Evolutionary conservation across 176 grass and related monocot genomes (phyloP).

Genomic region (Saccharum officinarum): DNA sequence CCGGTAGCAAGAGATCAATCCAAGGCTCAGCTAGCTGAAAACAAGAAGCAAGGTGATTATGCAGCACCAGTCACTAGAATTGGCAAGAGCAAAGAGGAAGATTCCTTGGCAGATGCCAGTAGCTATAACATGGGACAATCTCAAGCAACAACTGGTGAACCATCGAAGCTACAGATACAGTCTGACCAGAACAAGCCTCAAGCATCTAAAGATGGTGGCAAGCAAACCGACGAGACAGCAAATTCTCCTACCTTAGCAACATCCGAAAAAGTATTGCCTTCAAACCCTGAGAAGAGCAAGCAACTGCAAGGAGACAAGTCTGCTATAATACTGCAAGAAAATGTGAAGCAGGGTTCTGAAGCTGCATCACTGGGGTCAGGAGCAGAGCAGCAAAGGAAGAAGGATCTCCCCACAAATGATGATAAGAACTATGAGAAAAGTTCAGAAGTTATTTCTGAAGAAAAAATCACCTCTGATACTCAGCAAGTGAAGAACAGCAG

Average conservation of each 20-base stretch:
- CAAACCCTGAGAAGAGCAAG: constrained; percentile 17
- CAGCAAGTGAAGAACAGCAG: constrained; percentile 9
- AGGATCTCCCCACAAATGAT: background rate
- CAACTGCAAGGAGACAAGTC: constrained; percentile 26
- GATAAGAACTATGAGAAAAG: constrained; percentile 32
- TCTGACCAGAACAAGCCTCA: constrained; percentile 4
- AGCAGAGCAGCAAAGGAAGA: constrained; percentile 22
- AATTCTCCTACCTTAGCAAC: constrained; percentile 14
- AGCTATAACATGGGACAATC: constrained; percentile 7
- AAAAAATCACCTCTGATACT: background rate
- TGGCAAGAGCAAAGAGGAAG: background rate
- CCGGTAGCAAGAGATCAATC: constrained; percentile 7
- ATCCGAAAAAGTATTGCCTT: constrained; percentile 28
- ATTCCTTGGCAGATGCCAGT: background rate
- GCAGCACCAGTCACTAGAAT: background rate
- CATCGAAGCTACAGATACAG: constrained; percentile 12
- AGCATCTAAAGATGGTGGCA: constrained; percentile 30
- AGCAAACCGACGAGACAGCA: constrained; percentile 11
- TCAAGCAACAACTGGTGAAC: constrained; percentile 22
- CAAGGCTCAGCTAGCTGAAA: constrained; percentile 15
- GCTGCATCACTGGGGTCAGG: background rate
- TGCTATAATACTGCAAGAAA: constrained; percentile 20
- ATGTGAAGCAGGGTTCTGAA: constrained; percentile 27
- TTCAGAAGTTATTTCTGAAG: constrained; percentile 21
- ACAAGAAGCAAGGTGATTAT: constrained; percentile 26